Evolutionary conservation across 441 rosid genomes (phyloP), one percentile per base, ranked within the genome.

Genomic region (Populus hybrid): DNA sequence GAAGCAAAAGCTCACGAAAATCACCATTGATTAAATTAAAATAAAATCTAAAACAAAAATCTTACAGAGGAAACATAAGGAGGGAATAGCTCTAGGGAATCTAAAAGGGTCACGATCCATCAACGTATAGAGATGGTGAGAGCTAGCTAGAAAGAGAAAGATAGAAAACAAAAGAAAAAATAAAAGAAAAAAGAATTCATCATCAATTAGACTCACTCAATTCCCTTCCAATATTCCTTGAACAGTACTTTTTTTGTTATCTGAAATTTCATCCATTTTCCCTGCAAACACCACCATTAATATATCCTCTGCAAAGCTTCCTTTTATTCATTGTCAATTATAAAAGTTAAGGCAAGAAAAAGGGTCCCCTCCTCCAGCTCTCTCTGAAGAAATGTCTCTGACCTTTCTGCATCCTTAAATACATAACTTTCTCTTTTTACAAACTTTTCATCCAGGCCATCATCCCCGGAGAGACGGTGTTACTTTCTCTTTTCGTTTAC

Each of bases 61-160:
- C 11, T 34, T 2, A 30, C 3, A 7, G 8, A 21, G 61, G n/a
- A 26, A 26, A 34, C 35, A 74, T 42, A 40, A 73, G 11, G 50
- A 24, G 5, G 57, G 73, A 65, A 38, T 2, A 63, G 16, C 70
- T 32, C 30, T 28, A 63, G 72, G 75, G 87, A 83, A 85, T 75
- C 82, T 66, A 69, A 79, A 85, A n/a, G 77, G 79, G 90, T 89
- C 89, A 59, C 87, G 38, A 78, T 90, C 94, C 83, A 81, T 88
- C 83, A 57, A 66, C 57, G 24, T 77, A 72, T 68, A 67, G 73
- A 74, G 70, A 76, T 65, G 46, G 67, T 6, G 76, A 83, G 72
- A 76, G 79, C 40, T 14, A 23, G 59, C 34, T 14, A 28, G 66
- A 77, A 73, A 66, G 24, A 66, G 7, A 80, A 3, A 36, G 7